Base-by-base conservation (phyloP, 495 filamentous ascomycete species). In the Aspergillus ellipticus region DNA sequence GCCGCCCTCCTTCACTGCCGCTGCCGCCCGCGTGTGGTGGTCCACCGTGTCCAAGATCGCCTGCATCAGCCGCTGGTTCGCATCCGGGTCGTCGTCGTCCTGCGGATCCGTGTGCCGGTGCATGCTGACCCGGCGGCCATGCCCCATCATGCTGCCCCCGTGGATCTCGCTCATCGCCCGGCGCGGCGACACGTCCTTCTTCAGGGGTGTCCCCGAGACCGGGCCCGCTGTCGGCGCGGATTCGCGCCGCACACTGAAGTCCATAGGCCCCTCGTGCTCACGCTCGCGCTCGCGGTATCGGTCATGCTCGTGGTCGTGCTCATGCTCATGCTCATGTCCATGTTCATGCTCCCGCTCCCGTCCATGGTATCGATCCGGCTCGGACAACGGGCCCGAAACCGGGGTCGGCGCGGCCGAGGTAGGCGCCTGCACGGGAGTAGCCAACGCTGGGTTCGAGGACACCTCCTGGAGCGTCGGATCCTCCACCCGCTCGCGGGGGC, bases 21-120 rank as follows among this genome's bases (percentile, higher is more conserved):
- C 66, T 0, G 74, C 64, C 24, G 69, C 68, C 6, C 70, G 67
- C 6, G 66, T 56, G 48, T 75, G 74, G 46, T 76, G 74, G 49
- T 76, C 73, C 1, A 76, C 72, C 3, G 75, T 78, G 46, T 78
- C 75, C 9, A 71, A 51, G 29, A 78, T 78, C 17, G 75, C 75
- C 60, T 77, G 75, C 70, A 74, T 75, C 41, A 78, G 50, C n/a
- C 73, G 63, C 53, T 74, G 71, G 46, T 74, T 75, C 48, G 75
- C 75, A 58, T 74, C 74, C 1, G 73, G 70, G 22, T 69, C 75
- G 15, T 76, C 73, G n/a, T 78, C 74, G n/a, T 74, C 64, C 2
- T 62, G 33, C 35, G 47, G 42, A 16, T 56, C 62, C 45, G 51
- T 46, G 37, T 49, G 51, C 26, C 45, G 58, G 45, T 56, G 49